Conservation (phyloP, 164 flowering plant genomes). For the Magnolia changhungtana region DNA sequence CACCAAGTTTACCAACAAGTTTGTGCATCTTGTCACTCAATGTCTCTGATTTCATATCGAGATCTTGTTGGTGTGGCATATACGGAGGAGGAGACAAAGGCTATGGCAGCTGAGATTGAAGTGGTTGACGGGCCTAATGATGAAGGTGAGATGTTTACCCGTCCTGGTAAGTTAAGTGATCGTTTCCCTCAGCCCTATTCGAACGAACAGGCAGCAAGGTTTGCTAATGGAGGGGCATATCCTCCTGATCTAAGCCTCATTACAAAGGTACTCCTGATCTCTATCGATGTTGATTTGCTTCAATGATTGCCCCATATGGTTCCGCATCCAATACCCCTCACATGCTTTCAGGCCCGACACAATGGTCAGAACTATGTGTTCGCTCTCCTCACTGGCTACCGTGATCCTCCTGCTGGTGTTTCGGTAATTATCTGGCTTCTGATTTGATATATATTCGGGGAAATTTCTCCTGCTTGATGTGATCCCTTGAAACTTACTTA, state of each 20-base stretch:
- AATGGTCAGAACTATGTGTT: slow-evolving; percentile 90
- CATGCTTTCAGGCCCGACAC: slow-evolving; percentile 74
- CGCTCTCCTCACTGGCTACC: slow-evolving; percentile 83
- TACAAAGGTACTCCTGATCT: slow-evolving; percentile 49
- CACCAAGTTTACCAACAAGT: slow-evolving; percentile 90
- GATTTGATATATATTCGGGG: not conserved
- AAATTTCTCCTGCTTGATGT: not conserved
- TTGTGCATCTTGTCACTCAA: slow-evolving; percentile 88
- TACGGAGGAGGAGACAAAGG: slow-evolving; percentile 80
- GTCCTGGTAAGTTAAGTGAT: slow-evolving; percentile 87
- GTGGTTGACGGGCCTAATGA: slow-evolving; percentile 89
- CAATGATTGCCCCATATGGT: not conserved
- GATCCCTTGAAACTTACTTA: not conserved
- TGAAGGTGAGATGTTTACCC: slow-evolving; percentile 90
- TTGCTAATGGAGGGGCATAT: slow-evolving; percentile 91
- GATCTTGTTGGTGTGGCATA: slow-evolving; percentile 90
- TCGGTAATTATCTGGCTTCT: slow-evolving; percentile 38
- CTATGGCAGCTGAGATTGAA: slow-evolving; percentile 92
- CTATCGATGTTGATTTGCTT: not conserved
- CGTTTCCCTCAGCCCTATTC: slow-evolving; percentile 81
- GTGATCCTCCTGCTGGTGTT: slow-evolving; percentile 91
- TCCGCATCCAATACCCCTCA: not conserved
- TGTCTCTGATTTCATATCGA: slow-evolving; percentile 80
- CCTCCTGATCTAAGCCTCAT: slow-evolving; percentile 88
- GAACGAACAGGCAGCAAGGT: slow-evolving; percentile 82